Percentiles rank a stretch among this genome's conserved stretches.
Conservation (phyloP, 495 filamentous ascomycete genomes). For the Penicillium tannophilum region DNA sequence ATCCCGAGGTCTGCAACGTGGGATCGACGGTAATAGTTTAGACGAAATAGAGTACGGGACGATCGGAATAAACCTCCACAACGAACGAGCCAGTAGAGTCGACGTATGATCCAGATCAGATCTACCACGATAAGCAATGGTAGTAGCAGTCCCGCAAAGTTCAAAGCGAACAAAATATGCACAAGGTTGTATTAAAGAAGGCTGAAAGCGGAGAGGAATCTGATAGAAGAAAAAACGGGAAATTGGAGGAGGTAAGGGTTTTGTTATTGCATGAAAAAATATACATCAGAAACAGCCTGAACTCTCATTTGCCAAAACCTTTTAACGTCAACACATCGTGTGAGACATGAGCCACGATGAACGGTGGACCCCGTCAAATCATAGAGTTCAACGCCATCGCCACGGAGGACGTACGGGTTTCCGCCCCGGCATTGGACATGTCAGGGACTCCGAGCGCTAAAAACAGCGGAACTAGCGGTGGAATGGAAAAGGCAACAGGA, state of each 20-base stretch:
- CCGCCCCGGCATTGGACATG: slow-evolving; percentile 6
- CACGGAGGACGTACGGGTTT: neutral
- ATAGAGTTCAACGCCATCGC: neutral
- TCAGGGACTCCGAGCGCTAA: slow-evolving; percentile 2
- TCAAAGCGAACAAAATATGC: slow-evolving; percentile 18
- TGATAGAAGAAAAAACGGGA: slow-evolving; percentile 14
- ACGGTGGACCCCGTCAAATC: slow-evolving; percentile 19
- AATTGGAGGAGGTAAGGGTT: slow-evolving; percentile 30
- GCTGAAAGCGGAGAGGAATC: slow-evolving; percentile 24
- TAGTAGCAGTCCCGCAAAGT: slow-evolving; percentile 9
- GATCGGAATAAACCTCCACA: neutral
- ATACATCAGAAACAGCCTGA: slow-evolving; percentile 12
- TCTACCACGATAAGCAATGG: slow-evolving; percentile 6
- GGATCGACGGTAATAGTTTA: slow-evolving; percentile 10
- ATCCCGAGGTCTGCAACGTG: neutral
- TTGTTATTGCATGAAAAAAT: slow-evolving; percentile 17
- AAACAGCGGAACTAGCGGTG: neutral
- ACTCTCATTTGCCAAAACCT: slow-evolving; percentile 15
- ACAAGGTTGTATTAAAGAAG: slow-evolving; percentile 27
- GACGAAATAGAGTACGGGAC: slow-evolving; percentile 3
- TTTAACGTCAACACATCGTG: slow-evolving; percentile 13
- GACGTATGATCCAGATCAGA: slow-evolving; percentile 3
- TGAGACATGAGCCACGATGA: slow-evolving; percentile 18
- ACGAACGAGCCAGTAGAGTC: slow-evolving; percentile 13
- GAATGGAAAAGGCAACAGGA: slow-evolving; percentile 21